Base-by-base conservation (phyloP, 2,329 filamentous ascomycete genomes). In the Trichoderma oligosporum region DNA sequence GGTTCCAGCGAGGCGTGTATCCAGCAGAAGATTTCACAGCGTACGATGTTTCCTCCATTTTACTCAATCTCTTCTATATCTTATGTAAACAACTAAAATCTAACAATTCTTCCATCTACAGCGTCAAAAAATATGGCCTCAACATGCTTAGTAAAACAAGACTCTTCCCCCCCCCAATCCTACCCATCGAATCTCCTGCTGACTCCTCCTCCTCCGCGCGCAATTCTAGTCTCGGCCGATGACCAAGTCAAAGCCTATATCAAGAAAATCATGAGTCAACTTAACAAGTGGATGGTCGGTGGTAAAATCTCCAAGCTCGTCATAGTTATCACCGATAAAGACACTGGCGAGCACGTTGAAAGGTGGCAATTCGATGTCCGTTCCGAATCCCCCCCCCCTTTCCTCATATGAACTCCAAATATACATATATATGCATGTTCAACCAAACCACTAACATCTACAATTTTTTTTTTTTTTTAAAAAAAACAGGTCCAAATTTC, bases 171-270 rank as follows among this genome's bases (percentile, higher is more conserved):
- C 14, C n/a, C 16, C 8, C 5, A 3, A 39, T n/a, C n/a, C n/a
- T n/a, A n/a, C n/a, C n/a, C n/a, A 14, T 29, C 25, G 11, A 11
- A 18, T 38, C 2, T 1, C 29, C 6, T 3, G 2, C 36, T 36
- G 9, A 53, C 48, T 48, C n/a, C 31, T 25, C n/a, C 20, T 35
- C 11, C 25, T 18, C 12, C 7, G 18, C 24, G 42, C 20, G 27
- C 7, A n/a, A n/a, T 11, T 51, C 8, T 70, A 86, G 92, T 97
- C 51, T 95, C 93, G 29, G 85, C 91, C 62, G 94, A 99, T 72
- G 94, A 97, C 77, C 93, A 99, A 76, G 94, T 99, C 70, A 96
- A 96, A 75, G 91, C 92, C 29, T 99, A 99, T 76, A 96, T 99
- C 79, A 97, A 96, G 75, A 96, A 95, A 76, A 97, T 99, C 77